These are phyloP conservation scores for Fremontodendron californicum DNA, from an alignment of 345 rosid species.

Conservation along the genomic window DNA sequence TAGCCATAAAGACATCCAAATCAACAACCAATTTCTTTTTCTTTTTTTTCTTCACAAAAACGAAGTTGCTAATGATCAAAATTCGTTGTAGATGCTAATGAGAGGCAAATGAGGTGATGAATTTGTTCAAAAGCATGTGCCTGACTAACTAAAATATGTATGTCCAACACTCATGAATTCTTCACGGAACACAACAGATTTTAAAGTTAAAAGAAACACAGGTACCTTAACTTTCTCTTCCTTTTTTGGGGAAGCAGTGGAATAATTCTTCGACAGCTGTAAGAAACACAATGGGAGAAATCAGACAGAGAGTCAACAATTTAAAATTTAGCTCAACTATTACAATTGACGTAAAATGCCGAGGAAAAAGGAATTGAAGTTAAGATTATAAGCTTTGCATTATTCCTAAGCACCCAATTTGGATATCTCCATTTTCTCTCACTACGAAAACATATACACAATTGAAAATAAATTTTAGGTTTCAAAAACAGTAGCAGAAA, in stretches of 20 bases:
- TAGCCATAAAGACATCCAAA: neutral
- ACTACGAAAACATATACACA: neutral
- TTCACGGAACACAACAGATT: neutral
- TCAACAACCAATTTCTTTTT: neutral
- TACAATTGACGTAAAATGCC: neutral
- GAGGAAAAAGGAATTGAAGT: neutral
- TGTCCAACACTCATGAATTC: neutral
- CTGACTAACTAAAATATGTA: neutral
- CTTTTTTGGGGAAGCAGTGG: slow-evolving; percentile 42
- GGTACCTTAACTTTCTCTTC: slow-evolving; percentile 68
- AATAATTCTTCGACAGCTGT: slow-evolving; percentile 53
- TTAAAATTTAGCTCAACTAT: neutral
- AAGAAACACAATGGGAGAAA: slow-evolving; percentile 11
- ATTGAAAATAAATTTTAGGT: neutral
- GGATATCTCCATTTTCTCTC: neutral
- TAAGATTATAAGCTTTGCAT: neutral
- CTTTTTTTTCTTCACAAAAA: too few relatives aligned
- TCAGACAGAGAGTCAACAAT: neutral
- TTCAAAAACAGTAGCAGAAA: neutral
- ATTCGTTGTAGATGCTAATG: neutral
- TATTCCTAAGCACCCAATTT: neutral
- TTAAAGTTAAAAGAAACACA: neutral
- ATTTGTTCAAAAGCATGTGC: neutral
- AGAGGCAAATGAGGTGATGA: neutral
- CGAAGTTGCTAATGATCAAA: neutral